Base-by-base conservation (phyloP, 1,284 basidiomycete genomes). In the Naganishia liquefaciens region DNA sequence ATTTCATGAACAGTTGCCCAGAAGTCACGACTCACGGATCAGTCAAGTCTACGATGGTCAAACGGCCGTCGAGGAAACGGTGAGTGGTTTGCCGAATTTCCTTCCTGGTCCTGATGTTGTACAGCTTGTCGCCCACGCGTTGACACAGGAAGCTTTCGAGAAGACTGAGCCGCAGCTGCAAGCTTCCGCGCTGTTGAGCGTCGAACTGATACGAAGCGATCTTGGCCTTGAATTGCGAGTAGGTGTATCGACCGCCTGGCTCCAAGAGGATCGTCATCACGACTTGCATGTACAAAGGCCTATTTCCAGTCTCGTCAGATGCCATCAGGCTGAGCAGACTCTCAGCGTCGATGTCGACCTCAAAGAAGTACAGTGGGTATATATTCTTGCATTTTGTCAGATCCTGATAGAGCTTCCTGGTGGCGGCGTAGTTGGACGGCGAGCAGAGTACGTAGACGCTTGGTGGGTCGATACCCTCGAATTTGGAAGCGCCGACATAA, bases 311-410 rank as follows among this genome's bases (percentile, higher is more conserved):
- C 0, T 83, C 82, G 0, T 82, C 84, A 0, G 86, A 80, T 0
- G 84, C 83, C 87, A 88, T 87, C 82, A 88, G 84, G 0, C 85
- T 85, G 25, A 87, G 70, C 62, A 88, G 84, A 0, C 86, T 85
- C 40, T 84, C 79, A 2, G 86, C 86, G 74, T 90, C 84, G 2
- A 89, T 80, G 67, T 90, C 86, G 17, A 82, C 77, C 68, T 87
- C 82, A 15, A 80, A 77, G 66, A 90, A 82, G 2, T 82, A 72
- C 25, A 90, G 74, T 0, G 88, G 84, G 62, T 83, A 79, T 0
- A 88, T 83, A 0, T 70, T 77, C 3, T 87, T 80, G 25, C 77
- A 76, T 0, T 69, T 42, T 0, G 84, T 85, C 1, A 88, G 77
- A 17, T 33, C 42, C 10, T 80, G 80, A 69, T 88, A 88, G 0